Evolutionary conservation across 2,329 filamentous ascomycete species (phyloP).

Genomic region (Stachybotrys echinatus): DNA sequence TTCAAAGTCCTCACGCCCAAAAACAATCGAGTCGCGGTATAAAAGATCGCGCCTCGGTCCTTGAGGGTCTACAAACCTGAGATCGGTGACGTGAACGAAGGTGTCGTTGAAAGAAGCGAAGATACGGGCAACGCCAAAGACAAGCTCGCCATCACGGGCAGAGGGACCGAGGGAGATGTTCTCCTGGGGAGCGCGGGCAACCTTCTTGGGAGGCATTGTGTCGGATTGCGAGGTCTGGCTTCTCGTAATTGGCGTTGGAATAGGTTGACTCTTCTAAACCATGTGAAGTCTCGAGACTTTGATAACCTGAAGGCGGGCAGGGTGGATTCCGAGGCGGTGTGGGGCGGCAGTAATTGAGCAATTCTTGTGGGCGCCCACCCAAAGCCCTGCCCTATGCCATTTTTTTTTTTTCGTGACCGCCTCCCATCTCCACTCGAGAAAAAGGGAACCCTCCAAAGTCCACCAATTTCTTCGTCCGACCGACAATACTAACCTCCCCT

Average conservation of each 20-base stretch:
- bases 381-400: slow-evolving; percentile 28
- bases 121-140: slow-evolving; percentile 97
- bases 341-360: slow-evolving; percentile 27
- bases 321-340: slow-evolving; percentile 26
- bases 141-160: slow-evolving; percentile 94
- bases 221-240: slow-evolving; percentile 29
- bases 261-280: slow-evolving; percentile 8
- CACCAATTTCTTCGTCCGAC: slow-evolving; percentile 14
- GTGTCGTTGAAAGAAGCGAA: slow-evolving; percentile 90
- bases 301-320: slow-evolving; percentile 17
- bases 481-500: slow-evolving; percentile 33
- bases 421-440: slow-evolving; percentile 4
- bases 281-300: slow-evolving; percentile 12
- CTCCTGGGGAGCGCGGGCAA: slow-evolving; percentile 42
- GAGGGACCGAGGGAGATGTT: slow-evolving; percentile 80
- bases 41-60: neutral
- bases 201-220: slow-evolving; percentile 60
- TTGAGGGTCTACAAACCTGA: slow-evolving; percentile 59
- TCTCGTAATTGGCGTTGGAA: slow-evolving; percentile 28
- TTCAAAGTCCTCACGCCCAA: slow-evolving; percentile 11
- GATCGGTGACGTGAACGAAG: slow-evolving; percentile 99
- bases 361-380: slow-evolving; percentile 13
- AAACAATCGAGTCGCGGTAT: neutral
- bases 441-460: slow-evolving; percentile 1
- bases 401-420: slow-evolving; percentile 8